These are phyloP conservation scores for Cornus florida DNA, from an alignment of 148 eudicot species.

Conservation along the genomic window DNA sequence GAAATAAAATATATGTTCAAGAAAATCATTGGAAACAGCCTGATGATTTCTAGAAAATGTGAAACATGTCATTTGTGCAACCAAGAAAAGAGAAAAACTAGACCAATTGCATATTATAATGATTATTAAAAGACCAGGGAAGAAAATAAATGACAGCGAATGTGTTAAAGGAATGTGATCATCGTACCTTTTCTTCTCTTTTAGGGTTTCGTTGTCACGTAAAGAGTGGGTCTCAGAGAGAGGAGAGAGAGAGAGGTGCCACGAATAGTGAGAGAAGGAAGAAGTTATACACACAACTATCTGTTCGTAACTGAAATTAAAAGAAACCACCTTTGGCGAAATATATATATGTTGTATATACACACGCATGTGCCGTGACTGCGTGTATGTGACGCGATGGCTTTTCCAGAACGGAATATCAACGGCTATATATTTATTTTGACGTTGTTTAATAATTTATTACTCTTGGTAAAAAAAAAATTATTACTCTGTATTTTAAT, in stretches of 20 bases:
- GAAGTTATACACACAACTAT: neutral
- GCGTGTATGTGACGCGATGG: no score
- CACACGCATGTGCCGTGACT: no score
- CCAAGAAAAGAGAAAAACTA: neutral
- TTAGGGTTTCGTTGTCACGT: conserved; percentile 14
- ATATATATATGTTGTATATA: no score
- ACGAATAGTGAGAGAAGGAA: neutral
- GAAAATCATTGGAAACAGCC: neutral
- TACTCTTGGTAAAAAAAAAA: no score
- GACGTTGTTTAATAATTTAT: no score
- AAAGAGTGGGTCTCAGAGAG: neutral
- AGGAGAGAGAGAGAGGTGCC: neutral
- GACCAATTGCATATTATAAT: neutral
- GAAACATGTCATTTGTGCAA: neutral
- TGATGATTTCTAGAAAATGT: neutral
- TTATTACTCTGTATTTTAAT: no score
- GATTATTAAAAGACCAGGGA: no score
- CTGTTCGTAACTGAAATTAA: neutral
- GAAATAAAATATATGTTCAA: neutral
- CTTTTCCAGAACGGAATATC: no score
- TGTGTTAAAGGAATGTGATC: neutral
- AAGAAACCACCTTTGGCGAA: neutral
- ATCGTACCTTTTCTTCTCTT: neutral
- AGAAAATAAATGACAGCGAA: no score
- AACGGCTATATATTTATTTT: no score